phyloP scores from a whole-genome alignment of 2,329 filamentous ascomycete species.

The Colletotrichum acutatum region DNA sequence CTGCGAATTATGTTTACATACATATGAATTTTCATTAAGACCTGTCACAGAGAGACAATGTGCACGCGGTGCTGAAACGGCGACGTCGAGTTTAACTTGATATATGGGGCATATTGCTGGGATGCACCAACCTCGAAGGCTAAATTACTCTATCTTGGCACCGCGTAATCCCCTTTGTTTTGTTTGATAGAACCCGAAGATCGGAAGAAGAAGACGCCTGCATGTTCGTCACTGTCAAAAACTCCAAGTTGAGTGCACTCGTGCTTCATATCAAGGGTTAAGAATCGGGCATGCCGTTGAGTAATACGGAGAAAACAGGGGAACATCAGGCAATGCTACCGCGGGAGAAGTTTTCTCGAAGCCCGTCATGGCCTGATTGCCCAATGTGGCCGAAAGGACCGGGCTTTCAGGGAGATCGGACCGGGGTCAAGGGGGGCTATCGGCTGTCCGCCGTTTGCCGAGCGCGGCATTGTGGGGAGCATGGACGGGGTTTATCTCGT shows the following conservation, averaged over 20 bases:
- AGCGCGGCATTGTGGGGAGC: slow-evolving; percentile 19
- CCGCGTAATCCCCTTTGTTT: neutral
- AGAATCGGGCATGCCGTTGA: neutral
- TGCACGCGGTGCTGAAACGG: slow-evolving; percentile 7
- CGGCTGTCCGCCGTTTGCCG: slow-evolving; percentile 2
- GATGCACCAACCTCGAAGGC: neutral
- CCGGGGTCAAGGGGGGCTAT: neutral
- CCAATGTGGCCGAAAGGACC: neutral
- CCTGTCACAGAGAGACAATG: neutral
- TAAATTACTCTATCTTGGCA: neutral
- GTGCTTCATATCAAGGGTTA: neutral
- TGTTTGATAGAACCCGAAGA: neutral
- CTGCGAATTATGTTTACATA: neutral
- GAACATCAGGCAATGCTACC: neutral
- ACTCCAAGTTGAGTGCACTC: neutral
- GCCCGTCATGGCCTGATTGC: neutral
- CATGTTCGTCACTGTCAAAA: neutral
- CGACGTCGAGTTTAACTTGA: neutral
- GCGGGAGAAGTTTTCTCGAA: neutral
- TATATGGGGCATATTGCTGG: neutral
- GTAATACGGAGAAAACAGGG: neutral
- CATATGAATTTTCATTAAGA: neutral
- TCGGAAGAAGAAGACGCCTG: neutral
- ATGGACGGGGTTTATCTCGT: slow-evolving; percentile 28
- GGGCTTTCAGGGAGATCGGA: neutral